Evolutionary conservation across 2,329 filamentous ascomycete species (phyloP).

Genomic region (Hymenoscyphus infarciens): DNA sequence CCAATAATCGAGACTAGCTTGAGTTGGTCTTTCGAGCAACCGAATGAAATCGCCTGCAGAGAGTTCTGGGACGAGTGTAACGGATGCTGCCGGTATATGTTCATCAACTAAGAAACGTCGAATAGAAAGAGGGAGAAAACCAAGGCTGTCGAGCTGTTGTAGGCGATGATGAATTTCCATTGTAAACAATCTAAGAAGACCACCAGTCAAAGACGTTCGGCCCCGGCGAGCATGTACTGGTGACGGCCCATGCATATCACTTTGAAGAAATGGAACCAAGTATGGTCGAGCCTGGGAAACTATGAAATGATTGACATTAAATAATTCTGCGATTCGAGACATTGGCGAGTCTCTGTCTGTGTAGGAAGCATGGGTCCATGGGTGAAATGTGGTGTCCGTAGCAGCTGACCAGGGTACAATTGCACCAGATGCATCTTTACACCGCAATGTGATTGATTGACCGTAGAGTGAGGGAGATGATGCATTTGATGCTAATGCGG

Average conservation of each 20-base stretch:
- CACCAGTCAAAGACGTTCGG: conserved; percentile 54
- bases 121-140: conserved; percentile 65
- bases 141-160: conserved; percentile 74
- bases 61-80: conserved; percentile 81
- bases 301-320: conserved; percentile 85
- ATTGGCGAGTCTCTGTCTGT: conserved; percentile 56
- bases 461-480: conserved; percentile 47
- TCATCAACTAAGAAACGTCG: conserved; percentile 80
- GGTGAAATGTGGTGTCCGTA: conserved; percentile 48
- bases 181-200: conserved; percentile 64
- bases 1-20: conserved; percentile 77
- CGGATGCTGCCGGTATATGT: conserved; percentile 69
- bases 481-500: conserved; percentile 56
- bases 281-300: conserved; percentile 90
- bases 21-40: conserved; percentile 78
- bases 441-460: conserved; percentile 51
- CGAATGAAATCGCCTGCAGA: conserved; percentile 68
- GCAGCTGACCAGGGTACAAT: conserved; percentile 57
- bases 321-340: conserved; percentile 59
- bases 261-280: conserved; percentile 78
- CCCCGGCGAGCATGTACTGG: conserved; percentile 56
- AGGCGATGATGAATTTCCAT: conserved; percentile 78
- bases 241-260: conserved; percentile 73
- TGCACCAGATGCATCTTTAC: conserved; percentile 57
- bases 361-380: conserved; percentile 53